phyloP scores from a whole-genome alignment of 2,329 filamentous ascomycete genomes.

The Talaromyces sp. region DNA sequence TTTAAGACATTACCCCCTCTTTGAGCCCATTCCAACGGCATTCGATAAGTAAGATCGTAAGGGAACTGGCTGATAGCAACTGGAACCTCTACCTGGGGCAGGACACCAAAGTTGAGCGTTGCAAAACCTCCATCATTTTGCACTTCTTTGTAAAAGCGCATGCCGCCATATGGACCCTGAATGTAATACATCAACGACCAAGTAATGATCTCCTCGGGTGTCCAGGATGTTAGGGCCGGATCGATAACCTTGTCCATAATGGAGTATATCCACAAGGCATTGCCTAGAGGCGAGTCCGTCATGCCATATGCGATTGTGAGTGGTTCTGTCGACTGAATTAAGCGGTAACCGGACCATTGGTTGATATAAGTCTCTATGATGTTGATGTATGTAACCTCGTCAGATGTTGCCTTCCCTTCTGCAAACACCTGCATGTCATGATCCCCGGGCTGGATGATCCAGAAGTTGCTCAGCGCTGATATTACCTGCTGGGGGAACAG shows the following conservation, averaged over 20 bases:
- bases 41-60: conserved; percentile 7
- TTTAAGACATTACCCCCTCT: conserved; percentile 6
- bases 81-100: background rate
- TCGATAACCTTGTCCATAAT: background rate
- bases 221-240: conserved; percentile 1
- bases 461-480: background rate
- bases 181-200: conserved; percentile 10
- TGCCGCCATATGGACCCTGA: conserved; percentile 5
- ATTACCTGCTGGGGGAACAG: conserved; percentile 1
- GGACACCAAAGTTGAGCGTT: conserved; percentile 3
- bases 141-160: conserved; percentile 9
- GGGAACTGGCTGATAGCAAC: conserved; percentile 4
- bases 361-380: conserved; percentile 4
- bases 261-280: conserved; percentile 6
- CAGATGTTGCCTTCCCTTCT: conserved; percentile 1
- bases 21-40: conserved; percentile 4
- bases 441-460: background rate
- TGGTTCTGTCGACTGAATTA: conserved; percentile 6
- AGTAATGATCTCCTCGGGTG: conserved; percentile 8
- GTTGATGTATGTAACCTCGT: conserved; percentile 5
- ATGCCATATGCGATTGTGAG: conserved; percentile 5
- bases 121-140: conserved; percentile 5
- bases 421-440: background rate
- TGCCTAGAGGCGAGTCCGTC: conserved; percentile 6
- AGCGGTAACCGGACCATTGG: conserved; percentile 4